These are phyloP conservation scores for Ochetophila trinervis DNA, from an alignment of 306 rosid species.

Conservation along the genomic window DNA sequence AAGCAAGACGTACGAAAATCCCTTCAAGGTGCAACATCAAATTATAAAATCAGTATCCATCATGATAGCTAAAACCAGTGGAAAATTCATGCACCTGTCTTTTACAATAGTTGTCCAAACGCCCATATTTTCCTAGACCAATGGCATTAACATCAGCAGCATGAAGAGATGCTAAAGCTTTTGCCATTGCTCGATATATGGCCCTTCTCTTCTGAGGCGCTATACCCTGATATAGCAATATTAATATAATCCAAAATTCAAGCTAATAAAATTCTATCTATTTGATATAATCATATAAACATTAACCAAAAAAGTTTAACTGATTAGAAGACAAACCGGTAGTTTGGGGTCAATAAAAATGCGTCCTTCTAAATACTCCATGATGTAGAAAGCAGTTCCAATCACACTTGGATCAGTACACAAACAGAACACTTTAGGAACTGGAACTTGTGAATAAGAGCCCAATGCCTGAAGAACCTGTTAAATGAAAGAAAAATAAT, in stretches of 20 bases:
- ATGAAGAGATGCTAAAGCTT: conserved; percentile 69
- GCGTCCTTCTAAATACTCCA: conserved; percentile 94
- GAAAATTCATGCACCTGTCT: conserved; percentile 60
- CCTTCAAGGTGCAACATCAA: background rate
- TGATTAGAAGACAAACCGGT: conserved; percentile 49
- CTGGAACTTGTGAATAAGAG: conserved; percentile 63
- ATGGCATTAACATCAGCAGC: conserved; percentile 68
- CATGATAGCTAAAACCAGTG: conserved; percentile 1
- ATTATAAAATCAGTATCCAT: background rate
- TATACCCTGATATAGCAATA: conserved; percentile 49
- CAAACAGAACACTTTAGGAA: conserved; percentile 77
- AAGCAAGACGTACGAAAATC: background rate
- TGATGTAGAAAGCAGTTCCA: conserved; percentile 86
- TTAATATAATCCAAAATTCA: conserved; percentile 24
- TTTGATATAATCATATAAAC: background rate
- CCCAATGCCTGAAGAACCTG: conserved; percentile 90
- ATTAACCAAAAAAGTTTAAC: background rate
- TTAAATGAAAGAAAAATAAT: background rate
- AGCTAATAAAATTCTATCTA: background rate
- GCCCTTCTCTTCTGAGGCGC: conserved; percentile 62
- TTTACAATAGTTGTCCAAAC: conserved; percentile 67
- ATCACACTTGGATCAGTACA: conserved; percentile 74
- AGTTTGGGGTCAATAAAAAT: conserved; percentile 66
- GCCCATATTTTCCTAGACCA: conserved; percentile 80
- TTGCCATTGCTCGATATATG: conserved; percentile 62